These are phyloP conservation scores for Plasmodium chabaudi DNA, from an alignment of 169 alveolate species.

Conservation along the genomic window DNA sequence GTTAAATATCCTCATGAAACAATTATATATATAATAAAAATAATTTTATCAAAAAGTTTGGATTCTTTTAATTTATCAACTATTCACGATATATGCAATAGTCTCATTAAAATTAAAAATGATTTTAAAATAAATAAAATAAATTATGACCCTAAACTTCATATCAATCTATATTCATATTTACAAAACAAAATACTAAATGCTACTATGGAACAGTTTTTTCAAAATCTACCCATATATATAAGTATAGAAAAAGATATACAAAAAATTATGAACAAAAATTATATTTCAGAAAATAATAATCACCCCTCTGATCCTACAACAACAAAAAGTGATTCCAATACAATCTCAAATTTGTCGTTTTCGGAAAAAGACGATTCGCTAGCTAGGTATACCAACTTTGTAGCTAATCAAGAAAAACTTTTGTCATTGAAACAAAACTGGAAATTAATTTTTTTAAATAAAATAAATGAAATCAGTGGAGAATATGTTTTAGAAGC, in stretches of 20 bases:
- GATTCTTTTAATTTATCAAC: neutral
- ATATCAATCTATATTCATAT: conserved; percentile 6
- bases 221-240: conserved; percentile 19
- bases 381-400: neutral
- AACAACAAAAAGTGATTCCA: no score
- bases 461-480: conserved; percentile 40
- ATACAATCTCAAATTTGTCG: neutral
- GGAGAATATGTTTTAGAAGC: conserved; percentile 19
- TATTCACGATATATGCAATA: conserved; percentile 40
- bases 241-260: conserved; percentile 2
- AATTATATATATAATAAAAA: neutral
- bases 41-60: conserved; percentile 18
- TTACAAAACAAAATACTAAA: conserved; percentile 2
- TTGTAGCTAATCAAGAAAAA: neutral
- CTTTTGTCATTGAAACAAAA: conserved; percentile 8
- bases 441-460: conserved; percentile 20
- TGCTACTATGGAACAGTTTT: conserved; percentile 9
- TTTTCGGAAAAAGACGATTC: neutral
- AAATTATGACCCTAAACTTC: conserved; percentile 25
- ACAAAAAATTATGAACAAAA: neutral
- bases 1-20: conserved; percentile 19
- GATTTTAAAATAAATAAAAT: conserved; percentile 21
- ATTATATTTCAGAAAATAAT: no score
- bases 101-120: conserved; percentile 34
- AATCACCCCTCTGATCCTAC: no score